These are phyloP conservation scores for Colletotrichum orchidophilum DNA, from an alignment of 2,329 filamentous ascomycete genomes.

Conservation along the genomic window DNA sequence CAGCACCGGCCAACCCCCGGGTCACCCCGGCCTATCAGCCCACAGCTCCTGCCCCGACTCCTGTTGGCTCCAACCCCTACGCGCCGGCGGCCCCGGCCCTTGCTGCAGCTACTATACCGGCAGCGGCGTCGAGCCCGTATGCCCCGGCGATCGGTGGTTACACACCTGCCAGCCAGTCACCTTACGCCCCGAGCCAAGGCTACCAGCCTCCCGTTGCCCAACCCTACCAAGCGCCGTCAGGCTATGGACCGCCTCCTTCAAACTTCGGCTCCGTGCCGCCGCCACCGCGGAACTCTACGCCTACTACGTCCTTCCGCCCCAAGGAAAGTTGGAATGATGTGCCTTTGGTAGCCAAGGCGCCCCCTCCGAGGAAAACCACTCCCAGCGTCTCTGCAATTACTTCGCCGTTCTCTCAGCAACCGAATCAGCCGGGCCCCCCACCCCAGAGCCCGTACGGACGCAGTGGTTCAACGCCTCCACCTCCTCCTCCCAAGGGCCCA, in stretches of 20 bases:
- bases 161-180: constrained; percentile 44
- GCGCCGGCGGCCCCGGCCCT: constrained; percentile 42
- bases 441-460: constrained; percentile 68
- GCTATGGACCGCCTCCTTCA: constrained; percentile 45
- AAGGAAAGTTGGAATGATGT: constrained; percentile 94
- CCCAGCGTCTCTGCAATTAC: constrained; percentile 75
- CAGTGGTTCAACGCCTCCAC: constrained; percentile 75
- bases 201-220: constrained; percentile 63
- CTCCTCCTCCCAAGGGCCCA: constrained; percentile 84
- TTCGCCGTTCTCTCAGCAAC: constrained; percentile 80
- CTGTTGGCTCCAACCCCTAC: constrained; percentile 25
- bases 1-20: constrained; percentile 18
- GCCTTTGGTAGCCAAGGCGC: constrained; percentile 81
- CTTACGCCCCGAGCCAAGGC: constrained; percentile 52
- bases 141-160: constrained; percentile 38
- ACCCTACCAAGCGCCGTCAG: constrained; percentile 48
- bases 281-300: constrained; percentile 61
- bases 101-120: constrained; percentile 46
- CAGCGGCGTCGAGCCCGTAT: constrained; percentile 45
- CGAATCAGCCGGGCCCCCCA: constrained; percentile 62
- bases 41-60: neutral
- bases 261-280: constrained; percentile 48
- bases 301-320: constrained; percentile 76
- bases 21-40: constrained; percentile 20
- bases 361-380: constrained; percentile 78